These are phyloP conservation scores for Malassezia slooffiae DNA, from an alignment of 1,284 basidiomycete genomes.

Conservation along the genomic window DNA sequence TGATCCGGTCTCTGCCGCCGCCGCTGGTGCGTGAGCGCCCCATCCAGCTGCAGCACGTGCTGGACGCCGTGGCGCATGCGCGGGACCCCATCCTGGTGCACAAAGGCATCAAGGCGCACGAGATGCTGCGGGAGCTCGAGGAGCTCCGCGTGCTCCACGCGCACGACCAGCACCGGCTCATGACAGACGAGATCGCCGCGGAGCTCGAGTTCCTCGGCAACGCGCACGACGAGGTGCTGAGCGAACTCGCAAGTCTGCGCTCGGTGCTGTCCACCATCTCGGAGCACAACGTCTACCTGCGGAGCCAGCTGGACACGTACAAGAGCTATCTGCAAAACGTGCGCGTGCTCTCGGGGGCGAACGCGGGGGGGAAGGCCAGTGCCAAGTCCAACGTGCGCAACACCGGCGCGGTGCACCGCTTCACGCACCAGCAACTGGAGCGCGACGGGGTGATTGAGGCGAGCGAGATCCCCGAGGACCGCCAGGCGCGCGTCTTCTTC, in stretches of 20 bases:
- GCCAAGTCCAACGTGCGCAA: no score
- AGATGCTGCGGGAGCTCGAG: constrained; percentile 92
- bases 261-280: constrained; percentile 97
- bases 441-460: constrained; percentile 99
- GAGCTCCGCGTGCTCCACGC: constrained; percentile 75
- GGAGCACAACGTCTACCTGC: constrained; percentile 95
- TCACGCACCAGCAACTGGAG: constrained; percentile 93
- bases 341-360: constrained; percentile 52
- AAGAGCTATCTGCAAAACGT: constrained; percentile 98
- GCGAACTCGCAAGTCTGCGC: constrained; percentile 84
- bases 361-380: no score
- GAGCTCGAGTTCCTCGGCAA: constrained; percentile 94
- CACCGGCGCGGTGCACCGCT: constrained; percentile 81
- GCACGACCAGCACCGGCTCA: constrained; percentile 73
- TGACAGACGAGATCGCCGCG: constrained; percentile 91
- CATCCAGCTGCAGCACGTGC: constrained; percentile 75
- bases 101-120: constrained; percentile 96
- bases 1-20: constrained; percentile 79
- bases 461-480: constrained; percentile 92
- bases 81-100: constrained; percentile 90
- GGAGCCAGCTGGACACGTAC: constrained; percentile 94
- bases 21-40: constrained; percentile 70
- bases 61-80: constrained; percentile 87
- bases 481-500: constrained; percentile 91
- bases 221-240: constrained; percentile 82